Conservation (phyloP, 208 protist genomes). For the Trypanosomatidae sp. region DNA sequence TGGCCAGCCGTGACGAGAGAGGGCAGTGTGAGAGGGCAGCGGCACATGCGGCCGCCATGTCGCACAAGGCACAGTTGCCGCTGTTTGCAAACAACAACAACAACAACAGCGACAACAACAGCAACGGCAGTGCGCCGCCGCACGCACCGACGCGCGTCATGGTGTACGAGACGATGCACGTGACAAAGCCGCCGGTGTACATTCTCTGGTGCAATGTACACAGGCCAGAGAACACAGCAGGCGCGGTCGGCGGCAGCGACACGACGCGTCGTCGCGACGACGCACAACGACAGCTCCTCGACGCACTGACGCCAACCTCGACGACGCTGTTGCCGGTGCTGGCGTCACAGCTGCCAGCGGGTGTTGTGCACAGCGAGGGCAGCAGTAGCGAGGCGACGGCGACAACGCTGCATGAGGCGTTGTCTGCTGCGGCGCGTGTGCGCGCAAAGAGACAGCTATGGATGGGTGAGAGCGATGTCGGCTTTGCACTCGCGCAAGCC, state of each 20-base stretch:
- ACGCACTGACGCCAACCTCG: slow-evolving; percentile 1
- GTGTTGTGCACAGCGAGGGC: not conserved
- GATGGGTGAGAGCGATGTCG: slow-evolving; percentile 49
- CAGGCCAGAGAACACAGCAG: not conserved
- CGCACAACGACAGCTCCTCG: too few species aligned
- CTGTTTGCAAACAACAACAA: not conserved
- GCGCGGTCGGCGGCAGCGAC: slow-evolving; percentile 6
- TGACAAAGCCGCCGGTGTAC: slow-evolving; percentile 55
- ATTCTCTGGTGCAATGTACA: slow-evolving; percentile 16
- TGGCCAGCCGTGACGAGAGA: not conserved
- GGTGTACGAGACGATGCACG: slow-evolving; percentile 58
- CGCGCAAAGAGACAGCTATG: slow-evolving; percentile 30
- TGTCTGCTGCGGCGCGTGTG: not conserved
- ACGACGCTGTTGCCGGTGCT: not conserved
- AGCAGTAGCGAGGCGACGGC: not conserved
- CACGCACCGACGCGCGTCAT: slow-evolving; percentile 4
- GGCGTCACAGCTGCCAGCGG: not conserved
- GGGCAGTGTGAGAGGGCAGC: too few species aligned
- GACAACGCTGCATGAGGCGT: not conserved
- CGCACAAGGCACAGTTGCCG: not conserved
- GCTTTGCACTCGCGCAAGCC: slow-evolving; percentile 21
- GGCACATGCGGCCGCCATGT: not conserved
- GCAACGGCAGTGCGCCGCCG: not conserved
- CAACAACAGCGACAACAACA: not conserved
- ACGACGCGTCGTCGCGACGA: slow-evolving; percentile 3